Conservation (phyloP, 2,329 filamentous ascomycete species). For the Colletotrichum sp. region DNA sequence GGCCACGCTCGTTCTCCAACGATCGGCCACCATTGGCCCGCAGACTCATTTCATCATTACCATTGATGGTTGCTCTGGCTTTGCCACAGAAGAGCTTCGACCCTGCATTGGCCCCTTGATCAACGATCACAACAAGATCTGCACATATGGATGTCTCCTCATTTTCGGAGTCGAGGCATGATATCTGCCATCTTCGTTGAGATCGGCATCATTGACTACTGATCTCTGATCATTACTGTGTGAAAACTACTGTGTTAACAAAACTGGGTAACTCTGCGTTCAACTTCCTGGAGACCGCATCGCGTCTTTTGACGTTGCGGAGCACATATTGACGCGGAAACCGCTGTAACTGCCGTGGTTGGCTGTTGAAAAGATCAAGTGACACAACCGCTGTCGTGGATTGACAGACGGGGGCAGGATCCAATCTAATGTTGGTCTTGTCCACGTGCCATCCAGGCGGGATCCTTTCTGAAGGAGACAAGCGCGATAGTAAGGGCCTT, state of each 20-base stretch:
- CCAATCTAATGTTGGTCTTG: background rate
- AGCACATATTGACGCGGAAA: background rate
- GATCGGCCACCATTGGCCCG: background rate
- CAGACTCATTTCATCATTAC: background rate
- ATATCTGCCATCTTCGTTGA: background rate
- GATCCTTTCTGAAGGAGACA: conserved; percentile 62
- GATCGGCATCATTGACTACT: background rate
- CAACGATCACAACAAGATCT: background rate
- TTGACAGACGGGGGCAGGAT: conserved; percentile 11
- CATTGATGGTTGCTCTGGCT: background rate
- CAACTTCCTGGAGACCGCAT: background rate
- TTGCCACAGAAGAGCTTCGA: background rate
- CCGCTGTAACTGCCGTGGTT: background rate
- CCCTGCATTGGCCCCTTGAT: background rate
- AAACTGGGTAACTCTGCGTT: background rate
- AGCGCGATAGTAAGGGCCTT: conserved; percentile 60
- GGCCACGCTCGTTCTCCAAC: background rate
- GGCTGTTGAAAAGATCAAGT: conserved; percentile 17
- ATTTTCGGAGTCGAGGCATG: background rate
- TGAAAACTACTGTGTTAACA: background rate
- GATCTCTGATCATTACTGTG: background rate
- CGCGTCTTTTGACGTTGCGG: background rate
- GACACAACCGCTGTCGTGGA: conserved; percentile 20
- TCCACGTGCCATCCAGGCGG: conserved; percentile 35
- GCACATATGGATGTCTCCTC: background rate